Conservation (phyloP, 441 rosid genomes). For the Breynia disticha region DNA sequence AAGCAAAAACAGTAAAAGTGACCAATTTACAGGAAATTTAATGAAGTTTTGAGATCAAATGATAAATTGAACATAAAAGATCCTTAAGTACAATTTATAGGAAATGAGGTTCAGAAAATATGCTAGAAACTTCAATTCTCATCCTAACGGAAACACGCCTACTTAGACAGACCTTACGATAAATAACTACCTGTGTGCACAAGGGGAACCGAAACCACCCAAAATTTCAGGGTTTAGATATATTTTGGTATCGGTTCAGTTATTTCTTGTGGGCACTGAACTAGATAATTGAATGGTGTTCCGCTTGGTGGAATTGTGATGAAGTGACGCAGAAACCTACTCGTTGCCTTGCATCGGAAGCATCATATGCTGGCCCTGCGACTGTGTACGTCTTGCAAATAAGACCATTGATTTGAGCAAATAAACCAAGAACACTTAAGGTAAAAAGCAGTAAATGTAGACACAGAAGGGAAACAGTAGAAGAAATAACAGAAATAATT, state of each 20-base stretch:
- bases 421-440: too few relatives aligned
- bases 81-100: conserved; percentile 9
- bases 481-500: too few relatives aligned
- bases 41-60: conserved; percentile 4
- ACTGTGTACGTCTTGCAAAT: conserved; percentile 7
- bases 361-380: conserved; percentile 61
- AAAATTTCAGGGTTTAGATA: conserved; percentile 6
- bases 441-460: too few relatives aligned
- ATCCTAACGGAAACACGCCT: conserved; percentile 6
- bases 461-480: too few relatives aligned
- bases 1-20: too few relatives aligned
- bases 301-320: conserved; percentile 5
- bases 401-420: too few relatives aligned
- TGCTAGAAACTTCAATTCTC: conserved; percentile 11
- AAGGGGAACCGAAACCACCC: conserved; percentile 14
- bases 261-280: conserved; percentile 8
- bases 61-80: background rate
- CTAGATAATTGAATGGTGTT: conserved; percentile 9
- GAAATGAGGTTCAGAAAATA: conserved; percentile 12
- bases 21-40: too few relatives aligned
- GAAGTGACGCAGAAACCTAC: conserved; percentile 13
- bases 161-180: conserved; percentile 16
- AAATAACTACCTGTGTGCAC: conserved; percentile 6
- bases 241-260: conserved; percentile 3
- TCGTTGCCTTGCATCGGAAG: conserved; percentile 54